These are phyloP conservation scores for Phytophthora ramorum DNA, from an alignment of 352 stramenopile genomes.

Conservation along the genomic window DNA sequence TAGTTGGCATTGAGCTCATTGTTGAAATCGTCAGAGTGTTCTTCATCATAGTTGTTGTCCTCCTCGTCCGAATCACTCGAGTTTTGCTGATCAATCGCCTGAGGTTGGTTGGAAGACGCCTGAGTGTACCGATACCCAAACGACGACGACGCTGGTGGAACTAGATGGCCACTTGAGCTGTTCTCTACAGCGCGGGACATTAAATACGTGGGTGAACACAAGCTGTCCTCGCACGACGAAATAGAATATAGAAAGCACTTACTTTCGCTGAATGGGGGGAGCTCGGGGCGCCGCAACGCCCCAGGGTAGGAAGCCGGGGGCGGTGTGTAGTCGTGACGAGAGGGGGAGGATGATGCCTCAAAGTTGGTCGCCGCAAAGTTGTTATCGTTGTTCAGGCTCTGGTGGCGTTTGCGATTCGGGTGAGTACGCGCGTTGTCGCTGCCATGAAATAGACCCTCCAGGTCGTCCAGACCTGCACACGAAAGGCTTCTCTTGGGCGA, in stretches of 20 bases:
- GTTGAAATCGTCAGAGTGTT: conserved; percentile 27
- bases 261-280: conserved; percentile 36
- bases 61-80: conserved; percentile 15
- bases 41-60: conserved; percentile 39
- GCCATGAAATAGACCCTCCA: conserved; percentile 47
- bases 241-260: conserved; percentile 31
- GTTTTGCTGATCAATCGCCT: conserved; percentile 16
- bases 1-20: conserved; percentile 22
- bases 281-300: conserved; percentile 31
- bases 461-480: conserved; percentile 61
- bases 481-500: conserved; percentile 70
- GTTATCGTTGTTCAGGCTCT: conserved; percentile 50
- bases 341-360: conserved; percentile 21
- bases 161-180: conserved; percentile 13
- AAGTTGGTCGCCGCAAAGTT: conserved; percentile 32
- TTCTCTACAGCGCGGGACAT: conserved; percentile 17
- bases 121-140: conserved; percentile 28
- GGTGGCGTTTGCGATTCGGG: conserved; percentile 59
- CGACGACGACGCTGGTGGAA: conserved; percentile 18
- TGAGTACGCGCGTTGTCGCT: conserved; percentile 26
- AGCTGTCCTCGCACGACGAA: not conserved
- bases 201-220: conserved; percentile 9
- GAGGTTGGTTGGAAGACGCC: conserved; percentile 21
- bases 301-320: conserved; percentile 28
- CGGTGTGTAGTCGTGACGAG: conserved; percentile 27